Evolutionary conservation across 2,329 filamentous ascomycete species (phyloP).

Genomic region (Fusarium transvaalense): DNA sequence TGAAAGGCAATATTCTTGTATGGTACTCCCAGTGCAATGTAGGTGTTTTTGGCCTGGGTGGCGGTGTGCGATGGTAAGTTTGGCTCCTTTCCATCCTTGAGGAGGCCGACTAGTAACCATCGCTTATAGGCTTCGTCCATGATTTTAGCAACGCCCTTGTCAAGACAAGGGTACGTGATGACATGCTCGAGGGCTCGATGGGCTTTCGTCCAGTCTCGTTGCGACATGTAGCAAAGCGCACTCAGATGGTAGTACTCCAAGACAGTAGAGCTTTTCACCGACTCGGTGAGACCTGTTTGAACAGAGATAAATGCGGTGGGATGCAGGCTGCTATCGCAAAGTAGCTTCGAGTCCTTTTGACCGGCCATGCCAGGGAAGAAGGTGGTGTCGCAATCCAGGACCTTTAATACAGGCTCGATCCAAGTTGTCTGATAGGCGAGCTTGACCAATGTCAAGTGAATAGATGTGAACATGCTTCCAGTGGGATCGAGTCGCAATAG

Average conservation of each 20-base stretch:
- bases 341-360: constrained; percentile 53
- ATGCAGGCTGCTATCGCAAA: constrained; percentile 61
- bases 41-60: constrained; percentile 65
- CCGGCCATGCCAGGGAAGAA: constrained; percentile 68
- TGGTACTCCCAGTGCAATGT: constrained; percentile 70
- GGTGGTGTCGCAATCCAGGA: constrained; percentile 75
- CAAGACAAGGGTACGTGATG: constrained; percentile 74
- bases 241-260: constrained; percentile 76
- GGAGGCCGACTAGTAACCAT: constrained; percentile 82
- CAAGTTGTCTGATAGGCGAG: constrained; percentile 68
- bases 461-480: constrained; percentile 73
- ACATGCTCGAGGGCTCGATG: constrained; percentile 72
- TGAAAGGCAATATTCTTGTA: constrained; percentile 78
- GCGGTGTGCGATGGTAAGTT: constrained; percentile 69
- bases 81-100: constrained; percentile 73
- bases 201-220: constrained; percentile 72
- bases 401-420: constrained; percentile 67
- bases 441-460: constrained; percentile 69
- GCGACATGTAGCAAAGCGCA: constrained; percentile 73
- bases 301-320: constrained; percentile 70
- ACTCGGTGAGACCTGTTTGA: constrained; percentile 68
- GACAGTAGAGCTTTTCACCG: constrained; percentile 65
- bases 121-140: constrained; percentile 94
- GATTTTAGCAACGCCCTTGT: constrained; percentile 75
- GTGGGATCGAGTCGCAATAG: constrained; percentile 76